A percentile compares a stretch with the other conserved stretches of the same genome.
These are phyloP conservation scores for Solanum sitiens DNA, from an alignment of 257 asterid species.

Conservation along the genomic window DNA sequence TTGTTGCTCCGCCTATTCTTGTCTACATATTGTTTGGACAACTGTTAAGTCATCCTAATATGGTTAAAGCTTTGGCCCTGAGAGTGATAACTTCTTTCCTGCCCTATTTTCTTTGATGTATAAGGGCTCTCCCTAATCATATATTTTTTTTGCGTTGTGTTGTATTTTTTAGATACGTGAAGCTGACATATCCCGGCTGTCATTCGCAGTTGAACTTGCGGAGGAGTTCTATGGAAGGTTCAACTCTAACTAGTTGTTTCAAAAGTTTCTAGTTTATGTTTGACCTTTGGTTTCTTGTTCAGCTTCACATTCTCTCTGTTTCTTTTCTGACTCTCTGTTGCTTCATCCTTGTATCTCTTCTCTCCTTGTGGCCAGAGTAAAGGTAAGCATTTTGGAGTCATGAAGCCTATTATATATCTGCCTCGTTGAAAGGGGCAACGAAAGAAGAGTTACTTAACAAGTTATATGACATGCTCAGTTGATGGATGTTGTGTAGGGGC, in stretches of 20 bases:
- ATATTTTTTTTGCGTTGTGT: not conserved
- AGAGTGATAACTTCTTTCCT: not conserved
- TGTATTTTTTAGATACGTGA: conserved; percentile 70
- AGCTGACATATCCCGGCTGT: conserved; percentile 94
- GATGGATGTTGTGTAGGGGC: conserved; percentile 54
- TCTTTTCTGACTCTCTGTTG: conserved; percentile 3
- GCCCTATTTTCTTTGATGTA: not conserved
- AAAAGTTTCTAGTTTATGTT: not conserved
- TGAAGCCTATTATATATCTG: not conserved
- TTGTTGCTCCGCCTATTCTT: not conserved
- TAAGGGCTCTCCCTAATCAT: not conserved
- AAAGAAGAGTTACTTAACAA: not conserved
- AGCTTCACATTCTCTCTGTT: not conserved
- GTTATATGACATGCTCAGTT: conserved; percentile 8
- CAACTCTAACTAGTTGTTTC: not conserved
- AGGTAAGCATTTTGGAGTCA: conserved; percentile 39
- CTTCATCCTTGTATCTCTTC: conserved; percentile 2
- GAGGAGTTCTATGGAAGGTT: conserved; percentile 99
- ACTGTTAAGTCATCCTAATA: not conserved
- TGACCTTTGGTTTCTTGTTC: not conserved
- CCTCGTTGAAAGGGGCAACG: not conserved
- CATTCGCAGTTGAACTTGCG: conserved; percentile 98
- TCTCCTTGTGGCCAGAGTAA: conserved; percentile 48
- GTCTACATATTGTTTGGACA: not conserved
- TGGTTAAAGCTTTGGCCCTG: not conserved